Evolutionary conservation across 495 filamentous ascomycete genomes (phyloP), one percentile per base, ranked within the genome.

Genomic region (Aspergillus mulundensis): DNA sequence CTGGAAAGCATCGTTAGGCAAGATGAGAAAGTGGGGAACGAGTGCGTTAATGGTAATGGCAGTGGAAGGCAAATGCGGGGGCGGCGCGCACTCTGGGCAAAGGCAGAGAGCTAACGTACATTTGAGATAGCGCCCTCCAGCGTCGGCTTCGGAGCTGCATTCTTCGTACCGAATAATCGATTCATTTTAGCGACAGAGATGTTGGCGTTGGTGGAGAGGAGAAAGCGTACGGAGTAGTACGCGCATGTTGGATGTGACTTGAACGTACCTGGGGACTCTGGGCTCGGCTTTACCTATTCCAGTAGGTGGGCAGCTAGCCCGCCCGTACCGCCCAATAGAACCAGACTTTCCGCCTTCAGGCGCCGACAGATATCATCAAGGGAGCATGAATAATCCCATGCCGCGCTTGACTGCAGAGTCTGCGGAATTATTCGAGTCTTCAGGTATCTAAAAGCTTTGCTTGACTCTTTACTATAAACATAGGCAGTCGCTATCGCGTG

Each of bases 121-220:
- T 89, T 95, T 63, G 79, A 70, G 61, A 99, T 97, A 57, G 95
- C 94, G 48, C 81, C 77, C 71, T 84, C 83, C 38, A 99, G 88
- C 45, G 88, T 96, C 3, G 94, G 89, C 76, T 97, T 97, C 43
- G 95, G 95, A 53, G 84, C 85, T 53, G 89, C 86, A 74, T 81
- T 90, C 73, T 90, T 94, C 45, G 87, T 81, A 58, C 94, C 94
- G 69, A 98, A 97, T 63, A 98, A 81, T 62, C 94, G 90, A 73
- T 98, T 98, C 94, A 98, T 98, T 43, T 20, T 53, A 15, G 14
- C 36, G 49, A 25, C 15, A 28, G 8, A 16, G 18, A 12, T 43
- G 38, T 16, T 23, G 24, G 15, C 19, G 36, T 1, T 5, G 21
- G 4, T 45, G 4, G 6, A 18, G 30, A 10, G 39, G 25, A 12